Base-by-base conservation (phyloP, 2,329 filamentous ascomycete genomes). In the Fusarium lateritium region DNA sequence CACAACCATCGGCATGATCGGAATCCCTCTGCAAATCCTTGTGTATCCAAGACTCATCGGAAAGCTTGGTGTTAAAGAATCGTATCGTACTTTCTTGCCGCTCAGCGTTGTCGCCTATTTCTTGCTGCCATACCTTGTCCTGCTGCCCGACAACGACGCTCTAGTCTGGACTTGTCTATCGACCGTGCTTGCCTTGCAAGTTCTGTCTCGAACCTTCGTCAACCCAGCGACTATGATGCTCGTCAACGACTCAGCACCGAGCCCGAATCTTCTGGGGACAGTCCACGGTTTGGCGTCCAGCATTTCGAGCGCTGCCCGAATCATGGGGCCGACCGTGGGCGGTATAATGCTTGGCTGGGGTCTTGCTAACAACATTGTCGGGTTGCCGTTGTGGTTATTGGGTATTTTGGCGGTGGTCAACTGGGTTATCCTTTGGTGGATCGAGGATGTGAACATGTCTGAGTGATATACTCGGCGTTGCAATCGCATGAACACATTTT, bases 1-100 rank as follows among this genome's bases (percentile, higher is more conserved):
- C 82, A 89, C 92, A 4, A 89, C 92, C 52, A 85, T 96, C 17
- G 93, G 93, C 10, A 79, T 88, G 49, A 89, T 95, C 43, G 93
- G 93, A n/a, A 91, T 96, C 38, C 81, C 84, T 0, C 82, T 96
- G 45, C 79, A 80, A 59, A 65, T 80, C 5, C 55, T 73, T 6
- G 33, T 73, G 2, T 64, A 73, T 17, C 70, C 70, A 1, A 44
- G 44, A 5, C 45, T 72, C 13, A 68, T 70, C 2, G 67, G 31
- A 2, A 62, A 56, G 2, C 56, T 72, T 0, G 69, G 70, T 1
- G 66, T 66, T 0, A 51, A 43, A 28, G 47, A 50, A 19, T 64
- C 66, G 6, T 72, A 65, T 56, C 51, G 66, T 19, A 36, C 33
- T 9, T 67, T 50, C 6, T 13, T 67, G 2, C 53, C 53, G 6